Base-by-base conservation (phyloP, 306 rosid genomes). In the Citrullus colocynthis region DNA sequence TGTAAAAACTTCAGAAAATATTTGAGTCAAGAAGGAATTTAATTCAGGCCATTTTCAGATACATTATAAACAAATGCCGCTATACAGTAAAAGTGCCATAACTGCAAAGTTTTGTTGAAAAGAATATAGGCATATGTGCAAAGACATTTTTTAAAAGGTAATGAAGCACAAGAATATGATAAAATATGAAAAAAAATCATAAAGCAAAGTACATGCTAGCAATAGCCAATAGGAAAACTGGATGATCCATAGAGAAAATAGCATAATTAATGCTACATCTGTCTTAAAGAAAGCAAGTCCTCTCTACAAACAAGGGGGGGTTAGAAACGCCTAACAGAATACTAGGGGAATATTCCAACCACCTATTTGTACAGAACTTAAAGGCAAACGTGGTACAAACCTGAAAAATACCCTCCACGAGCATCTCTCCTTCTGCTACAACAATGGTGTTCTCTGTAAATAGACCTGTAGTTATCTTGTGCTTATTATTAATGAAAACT, bases 361-460 rank as follows among this genome's bases (percentile, higher is more conserved):
- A 41, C 52, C 13, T 18, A 13, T 18, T n/a, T n/a, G 20, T 21
- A 45, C 16, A 42, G 20, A 70, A 70, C 75, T 24, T 28, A 41
- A 74, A 61, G 82, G 78, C 77, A 61, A 79, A 24, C 41, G 37
- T 45, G 70, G 65, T 75, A 80, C 89, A 57, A 80, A 95, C 97
- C 98, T 89, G 88, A 80, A 95, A 92, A 76, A 88, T 82, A 44
- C 97, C 96, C 83, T 86, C 91, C 65, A 87, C 79, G 15, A 86
- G 93, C 97, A 95, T 95, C 86, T 90, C 97, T 42, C 97, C 98
- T 83, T 95, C 98, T 10, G 92, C 98, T 41, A 95, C 97, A 80
- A 90, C 93, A 75, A 95, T 85, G 70, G 97, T 92, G 87, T 95
- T 95, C 96, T 95, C 98, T 52, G 89, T 76, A 81, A 95, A 90